Base-by-base conservation (phyloP, 2,329 filamentous ascomycete genomes). In the Ophiocordyceps sinensis region DNA sequence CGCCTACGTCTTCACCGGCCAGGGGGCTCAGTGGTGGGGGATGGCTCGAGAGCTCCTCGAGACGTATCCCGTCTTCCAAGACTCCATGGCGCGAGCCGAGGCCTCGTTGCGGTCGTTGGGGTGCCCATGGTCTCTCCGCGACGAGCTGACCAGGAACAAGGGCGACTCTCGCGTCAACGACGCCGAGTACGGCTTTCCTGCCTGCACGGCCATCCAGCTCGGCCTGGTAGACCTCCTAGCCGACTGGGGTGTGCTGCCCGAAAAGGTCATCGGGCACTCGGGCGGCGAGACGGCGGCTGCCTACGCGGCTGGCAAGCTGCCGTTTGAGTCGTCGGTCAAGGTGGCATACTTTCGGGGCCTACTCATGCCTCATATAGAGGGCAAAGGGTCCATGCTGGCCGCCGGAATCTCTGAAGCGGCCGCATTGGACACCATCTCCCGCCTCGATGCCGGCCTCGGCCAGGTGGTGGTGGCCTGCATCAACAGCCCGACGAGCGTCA, bases 261-360 rank as follows among this genome's bases (percentile, higher is more conserved):
- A n/a, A 10, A 21, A 23, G 11, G 31, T 35, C 7, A 21, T 40
- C 8, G 30, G 38, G n/a, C 38, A 40, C 31, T 40, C 38, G 8
- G 28, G 30, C 38, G 38, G 38, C 10, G 38, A 40, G 31, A 34
- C 35, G 26, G 38, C 38, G 10, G 38, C 38, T 5, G 38, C 38
- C 21, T 36, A 40, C 28, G 38, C 30, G 12, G 38, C 38, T 5
- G 37, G 37, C 3, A 10, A 14, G 10, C 28, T 30, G 3, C 14
- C 28, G 10, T 11, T 11, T 3, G 10, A 30, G 14, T 11, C 10
- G 10, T 10, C 28, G 10, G 3, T 30, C 28, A 11, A 30, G 10
- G 28, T 5, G 10, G 28, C 28, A 2, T 30, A 30, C 28, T 11
- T 11, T 5, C 28, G 28, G 28, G 28, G 28, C 10, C 28, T 30